Evolutionary conservation across 2,329 filamentous ascomycete species (phyloP).

Genomic region (Seiridium unicorne): DNA sequence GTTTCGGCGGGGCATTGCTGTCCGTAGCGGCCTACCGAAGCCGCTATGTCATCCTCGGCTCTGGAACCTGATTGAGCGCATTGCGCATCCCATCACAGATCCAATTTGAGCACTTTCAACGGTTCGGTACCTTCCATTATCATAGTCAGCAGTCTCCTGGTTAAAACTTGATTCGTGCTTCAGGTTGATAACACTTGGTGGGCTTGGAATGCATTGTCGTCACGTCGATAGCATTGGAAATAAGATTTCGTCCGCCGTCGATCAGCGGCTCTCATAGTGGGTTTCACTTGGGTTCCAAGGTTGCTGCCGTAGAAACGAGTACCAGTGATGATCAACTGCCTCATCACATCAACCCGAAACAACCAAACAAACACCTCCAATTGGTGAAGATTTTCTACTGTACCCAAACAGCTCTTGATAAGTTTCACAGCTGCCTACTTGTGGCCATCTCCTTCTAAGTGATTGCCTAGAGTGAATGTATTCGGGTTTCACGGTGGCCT

Average conservation of each 20-base stretch:
- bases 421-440: not conserved
- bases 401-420: not conserved
- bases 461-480: not conserved
- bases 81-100: too few species aligned
- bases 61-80: too few species aligned
- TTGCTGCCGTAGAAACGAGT: not conserved
- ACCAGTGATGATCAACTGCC: not conserved
- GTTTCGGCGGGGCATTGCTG: slow-evolving; percentile 4
- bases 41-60: not conserved
- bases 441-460: not conserved
- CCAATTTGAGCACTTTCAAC: not conserved
- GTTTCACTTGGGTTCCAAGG: not conserved
- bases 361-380: not conserved
- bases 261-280: not conserved
- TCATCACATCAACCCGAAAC: not conserved
- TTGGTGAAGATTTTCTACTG: not conserved
- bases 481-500: not conserved
- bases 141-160: not conserved
- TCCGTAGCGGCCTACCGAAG: not conserved
- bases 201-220: too few species aligned
- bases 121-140: not conserved
- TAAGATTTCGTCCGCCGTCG: not conserved
- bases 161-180: not conserved
- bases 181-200: too few species aligned
- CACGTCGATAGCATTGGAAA: too few species aligned